Evolutionary conservation across 2,329 filamentous ascomycete genomes (phyloP), one percentile per base, ranked within the genome.

Genomic region (Aspergillus hortae): DNA sequence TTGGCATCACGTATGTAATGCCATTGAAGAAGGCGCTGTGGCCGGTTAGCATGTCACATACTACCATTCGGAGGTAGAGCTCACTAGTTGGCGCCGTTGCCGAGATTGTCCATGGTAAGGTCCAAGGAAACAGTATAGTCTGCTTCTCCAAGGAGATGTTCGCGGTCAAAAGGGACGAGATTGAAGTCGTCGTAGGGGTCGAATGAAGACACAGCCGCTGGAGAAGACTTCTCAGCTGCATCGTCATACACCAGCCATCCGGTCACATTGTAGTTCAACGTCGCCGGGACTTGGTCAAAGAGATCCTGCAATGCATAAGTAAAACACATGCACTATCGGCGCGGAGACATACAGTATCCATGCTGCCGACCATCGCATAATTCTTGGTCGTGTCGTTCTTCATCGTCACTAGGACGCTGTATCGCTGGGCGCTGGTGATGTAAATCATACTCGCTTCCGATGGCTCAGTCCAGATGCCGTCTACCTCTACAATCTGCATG

Each of bases 131-230:
- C 89, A 0, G 47, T 51, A 11, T 55, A 11, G 35, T 87, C 83
- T 0, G 88, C 85, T 6, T 83, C 74, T 1, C 79, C 77, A 4
- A 86, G 78, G 2, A 87, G 74, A 7, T 77, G 72, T 68, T 83
- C 74, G 43, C 82, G 80, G 63, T 95, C 89, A 49, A 81, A 77
- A 0, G 91, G 88, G 0, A 86, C 77, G 0, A 95, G 79, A 0
- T 72, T 78, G 56, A 88, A 83, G 65, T 95, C 90, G 62, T 95
- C 89, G 54, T 86, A 87, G 0, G 84, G 80, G 15, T 85, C 73
- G 42, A 90, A 84, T 44, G 58, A 58, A 4, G 63, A 50, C 15
- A 41, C 58, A 11, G 66, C 61, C 1, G 54, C 54, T 9, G 66
- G 64, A n/a, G 63, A 55, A 0, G 60, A 56, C 23, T 67, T 56